These are phyloP conservation scores for Trichaptum fuscoviolaceum DNA, from an alignment of 768 basidiomycete genomes.

Conservation along the genomic window DNA sequence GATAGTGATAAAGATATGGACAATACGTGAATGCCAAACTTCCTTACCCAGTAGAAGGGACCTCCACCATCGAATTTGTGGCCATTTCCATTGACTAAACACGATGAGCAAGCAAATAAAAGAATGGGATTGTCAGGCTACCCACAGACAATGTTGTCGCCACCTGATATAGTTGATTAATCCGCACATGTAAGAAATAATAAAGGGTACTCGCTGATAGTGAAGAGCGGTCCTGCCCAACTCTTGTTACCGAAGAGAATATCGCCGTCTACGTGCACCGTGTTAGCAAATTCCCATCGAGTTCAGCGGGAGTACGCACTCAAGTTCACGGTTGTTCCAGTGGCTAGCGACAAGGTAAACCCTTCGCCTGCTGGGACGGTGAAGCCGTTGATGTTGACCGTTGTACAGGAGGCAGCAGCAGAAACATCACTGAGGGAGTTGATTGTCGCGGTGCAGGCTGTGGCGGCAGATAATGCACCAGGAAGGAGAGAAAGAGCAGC, in stretches of 20 bases:
- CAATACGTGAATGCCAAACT: not conserved
- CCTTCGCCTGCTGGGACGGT: conserved; percentile 14
- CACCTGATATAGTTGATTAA: conserved; percentile 3
- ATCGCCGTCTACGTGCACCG: conserved; percentile 14
- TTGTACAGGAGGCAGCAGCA: conserved; percentile 18
- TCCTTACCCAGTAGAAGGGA: conserved; percentile 16
- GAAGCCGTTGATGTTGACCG: conserved; percentile 20
- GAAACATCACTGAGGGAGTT: conserved; percentile 16
- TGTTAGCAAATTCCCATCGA: conserved; percentile 6
- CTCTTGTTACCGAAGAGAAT: conserved; percentile 17
- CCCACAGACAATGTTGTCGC: conserved; percentile 10
- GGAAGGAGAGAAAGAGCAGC: conserved; percentile 7
- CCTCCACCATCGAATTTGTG: conserved; percentile 22
- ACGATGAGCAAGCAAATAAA: not conserved
- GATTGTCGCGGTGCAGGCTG: conserved; percentile 20
- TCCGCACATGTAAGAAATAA: not conserved
- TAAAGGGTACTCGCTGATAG: conserved; percentile 6
- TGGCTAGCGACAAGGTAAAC: conserved; percentile 16
- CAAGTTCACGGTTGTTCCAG: conserved; percentile 22
- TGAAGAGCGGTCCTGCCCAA: conserved; percentile 11
- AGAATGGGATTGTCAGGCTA: not conserved
- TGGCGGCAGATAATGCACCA: conserved; percentile 8
- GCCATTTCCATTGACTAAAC: conserved; percentile 22
- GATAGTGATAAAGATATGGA: not conserved
- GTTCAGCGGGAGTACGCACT: conserved; percentile 2